Evolutionary conservation across 2,329 filamentous ascomycete genomes (phyloP).

Genomic region (Pezicula rhizophila): DNA sequence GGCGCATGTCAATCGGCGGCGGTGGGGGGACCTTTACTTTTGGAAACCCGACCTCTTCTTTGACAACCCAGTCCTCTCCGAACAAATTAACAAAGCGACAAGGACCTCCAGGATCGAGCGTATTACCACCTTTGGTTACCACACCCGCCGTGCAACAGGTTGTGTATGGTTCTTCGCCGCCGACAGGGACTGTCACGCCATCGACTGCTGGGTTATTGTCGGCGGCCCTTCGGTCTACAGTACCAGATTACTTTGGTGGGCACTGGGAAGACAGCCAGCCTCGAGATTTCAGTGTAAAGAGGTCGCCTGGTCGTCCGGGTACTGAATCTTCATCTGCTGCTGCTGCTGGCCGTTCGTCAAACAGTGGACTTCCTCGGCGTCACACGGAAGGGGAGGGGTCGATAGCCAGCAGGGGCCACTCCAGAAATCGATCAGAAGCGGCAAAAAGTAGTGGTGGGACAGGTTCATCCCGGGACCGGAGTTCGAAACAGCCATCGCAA

Average conservation of each 20-base stretch:
- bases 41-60: constrained; percentile 1
- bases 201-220: constrained; percentile 27
- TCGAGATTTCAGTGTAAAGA: constrained; percentile 17
- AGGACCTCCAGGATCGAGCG: constrained; percentile 15
- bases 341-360: constrained; percentile 3
- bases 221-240: constrained; percentile 22
- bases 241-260: constrained; percentile 26
- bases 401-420: constrained; percentile 28
- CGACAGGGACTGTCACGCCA: constrained; percentile 20
- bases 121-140: constrained; percentile 26
- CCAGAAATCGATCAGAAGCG: constrained; percentile 39
- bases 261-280: constrained; percentile 21
- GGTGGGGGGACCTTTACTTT: constrained; percentile 17
- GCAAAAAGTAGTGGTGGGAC: constrained; percentile 41
- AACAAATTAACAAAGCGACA: constrained; percentile 20
- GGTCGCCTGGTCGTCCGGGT: constrained; percentile 15
- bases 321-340: constrained; percentile 15
- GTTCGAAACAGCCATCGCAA: constrained; percentile 57
- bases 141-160: constrained; percentile 21
- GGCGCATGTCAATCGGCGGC: constrained; percentile 23
- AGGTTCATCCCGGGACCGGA: constrained; percentile 26
- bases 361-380: constrained; percentile 1
- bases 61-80: constrained; percentile 10
- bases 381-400: constrained; percentile 9
- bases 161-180: constrained; percentile 18